Conservation (phyloP, 495 filamentous ascomycete species). For the Amniculicola lignicola region DNA sequence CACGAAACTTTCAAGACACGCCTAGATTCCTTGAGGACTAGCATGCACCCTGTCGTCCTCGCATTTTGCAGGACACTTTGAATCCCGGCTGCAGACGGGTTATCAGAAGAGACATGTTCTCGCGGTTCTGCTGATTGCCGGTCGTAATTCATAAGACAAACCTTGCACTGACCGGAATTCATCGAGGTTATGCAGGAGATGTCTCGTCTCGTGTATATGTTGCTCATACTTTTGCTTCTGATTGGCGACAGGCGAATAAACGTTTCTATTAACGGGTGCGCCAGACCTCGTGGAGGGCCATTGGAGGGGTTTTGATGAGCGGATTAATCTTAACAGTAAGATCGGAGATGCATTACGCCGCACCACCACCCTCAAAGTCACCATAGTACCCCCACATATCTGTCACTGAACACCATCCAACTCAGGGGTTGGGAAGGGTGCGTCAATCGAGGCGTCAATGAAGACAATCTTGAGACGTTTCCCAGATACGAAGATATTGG, state of each 20-base stretch:
- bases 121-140: not conserved
- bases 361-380: not conserved
- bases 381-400: conserved; percentile 13
- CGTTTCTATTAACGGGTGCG: conserved; percentile 29
- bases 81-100: not conserved
- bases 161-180: conserved; percentile 22
- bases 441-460: conserved; percentile 18
- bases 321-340: conserved; percentile 34
- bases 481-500: conserved; percentile 22
- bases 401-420: not conserved
- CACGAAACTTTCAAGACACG: conserved; percentile 16
- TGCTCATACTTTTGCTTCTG: conserved; percentile 3
- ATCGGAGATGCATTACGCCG: conserved; percentile 27
- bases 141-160: conserved; percentile 6
- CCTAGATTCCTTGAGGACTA: conserved; percentile 10
- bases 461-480: conserved; percentile 26
- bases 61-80: not conserved
- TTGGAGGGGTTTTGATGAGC: conserved; percentile 8
- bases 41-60: conserved; percentile 9
- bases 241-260: conserved; percentile 25
- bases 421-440: conserved; percentile 37
- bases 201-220: conserved; percentile 28
- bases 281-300: conserved; percentile 11
- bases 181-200: conserved; percentile 25
- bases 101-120: conserved; percentile 5